These are phyloP conservation scores for Butyriboletus loyo DNA, from an alignment of 768 basidiomycete species.

Conservation along the genomic window DNA sequence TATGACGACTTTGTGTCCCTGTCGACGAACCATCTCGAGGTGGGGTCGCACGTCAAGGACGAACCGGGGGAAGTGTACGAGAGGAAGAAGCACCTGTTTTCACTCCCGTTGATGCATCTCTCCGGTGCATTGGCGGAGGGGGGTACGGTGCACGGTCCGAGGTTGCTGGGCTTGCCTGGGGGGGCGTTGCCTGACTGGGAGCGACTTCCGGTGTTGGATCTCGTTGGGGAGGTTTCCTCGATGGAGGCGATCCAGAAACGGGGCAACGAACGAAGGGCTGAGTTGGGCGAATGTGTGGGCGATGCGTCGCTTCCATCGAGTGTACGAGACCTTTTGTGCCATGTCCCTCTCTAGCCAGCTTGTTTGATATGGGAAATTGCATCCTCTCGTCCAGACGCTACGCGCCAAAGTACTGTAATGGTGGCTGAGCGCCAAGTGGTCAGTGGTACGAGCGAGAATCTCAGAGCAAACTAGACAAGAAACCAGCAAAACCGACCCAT, in stretches of 20 bases:
- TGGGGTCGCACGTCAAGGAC: constrained; percentile 73
- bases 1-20: constrained; percentile 66
- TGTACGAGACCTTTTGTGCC: constrained; percentile 26
- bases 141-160: constrained; percentile 12
- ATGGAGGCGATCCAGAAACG: constrained; percentile 34
- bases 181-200: constrained; percentile 49
- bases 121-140: constrained; percentile 13
- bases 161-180: constrained; percentile 59
- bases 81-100: constrained; percentile 62
- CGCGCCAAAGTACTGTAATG: too few species aligned
- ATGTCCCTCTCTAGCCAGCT: constrained; percentile 11
- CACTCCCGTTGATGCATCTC: constrained; percentile 64
- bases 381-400: neutral
- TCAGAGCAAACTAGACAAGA: neutral
- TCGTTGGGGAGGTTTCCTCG: constrained; percentile 49
- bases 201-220: constrained; percentile 65
- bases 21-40: constrained; percentile 89
- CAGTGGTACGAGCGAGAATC: neutral
- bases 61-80: constrained; percentile 42
- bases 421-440: neutral
- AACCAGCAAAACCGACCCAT: constrained; percentile 5
- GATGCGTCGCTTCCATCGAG: constrained; percentile 17
- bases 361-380: neutral
- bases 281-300: constrained; percentile 34
- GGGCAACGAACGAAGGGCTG: constrained; percentile 33